Percentiles rank a stretch among this genome's conserved stretches.
Conservation (phyloP, 148 eudicot genomes). For the Rhododendron simsii region DNA sequence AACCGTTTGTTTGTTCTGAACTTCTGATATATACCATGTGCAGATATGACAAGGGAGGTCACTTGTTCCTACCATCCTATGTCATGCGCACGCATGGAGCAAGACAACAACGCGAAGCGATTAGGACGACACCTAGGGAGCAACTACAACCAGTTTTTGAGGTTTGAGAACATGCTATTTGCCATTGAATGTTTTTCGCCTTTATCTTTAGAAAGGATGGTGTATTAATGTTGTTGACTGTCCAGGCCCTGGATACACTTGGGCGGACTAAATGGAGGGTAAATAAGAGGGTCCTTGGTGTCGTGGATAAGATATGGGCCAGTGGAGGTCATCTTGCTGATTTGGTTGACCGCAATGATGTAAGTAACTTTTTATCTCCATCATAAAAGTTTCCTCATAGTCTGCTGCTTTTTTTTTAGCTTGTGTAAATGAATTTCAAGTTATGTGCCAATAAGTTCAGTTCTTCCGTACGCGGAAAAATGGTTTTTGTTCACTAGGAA, state of each 20-base stretch:
- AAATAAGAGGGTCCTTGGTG: constrained; percentile 65
- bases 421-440: background rate
- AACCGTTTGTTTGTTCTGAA: background rate
- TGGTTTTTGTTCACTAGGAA: background rate
- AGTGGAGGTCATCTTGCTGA: constrained; percentile 80
- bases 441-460: background rate
- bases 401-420: background rate
- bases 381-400: background rate
- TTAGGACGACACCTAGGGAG: constrained; percentile 48
- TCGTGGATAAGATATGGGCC: constrained; percentile 82
- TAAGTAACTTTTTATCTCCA: constrained; percentile 27
- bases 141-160: constrained; percentile 70
- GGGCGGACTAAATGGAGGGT: constrained; percentile 93
- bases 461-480: background rate
- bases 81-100: constrained; percentile 92
- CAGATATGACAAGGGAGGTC: constrained; percentile 89
- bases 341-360: constrained; percentile 83
- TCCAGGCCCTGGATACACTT: constrained; percentile 87
- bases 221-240: constrained; percentile 2
- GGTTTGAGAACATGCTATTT: constrained; percentile 34
- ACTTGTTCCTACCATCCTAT: constrained; percentile 77
- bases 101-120: constrained; percentile 71
- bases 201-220: background rate
- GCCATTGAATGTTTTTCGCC: background rate
- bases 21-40: background rate